Conservation (phyloP, 2,329 filamentous ascomycete genomes). For the Aschersonia sp. region DNA sequence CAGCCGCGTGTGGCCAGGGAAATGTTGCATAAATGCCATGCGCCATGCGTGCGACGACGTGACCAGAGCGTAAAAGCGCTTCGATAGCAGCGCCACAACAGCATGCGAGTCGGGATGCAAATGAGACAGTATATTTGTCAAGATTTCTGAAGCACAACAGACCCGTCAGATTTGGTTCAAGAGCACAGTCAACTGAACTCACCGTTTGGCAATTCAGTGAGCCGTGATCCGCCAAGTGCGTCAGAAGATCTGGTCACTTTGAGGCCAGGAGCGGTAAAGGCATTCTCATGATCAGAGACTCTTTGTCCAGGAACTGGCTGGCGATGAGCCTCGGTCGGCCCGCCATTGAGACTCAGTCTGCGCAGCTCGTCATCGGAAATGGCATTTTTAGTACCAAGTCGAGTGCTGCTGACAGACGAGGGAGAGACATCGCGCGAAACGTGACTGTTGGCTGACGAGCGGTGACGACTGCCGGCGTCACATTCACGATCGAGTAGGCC, state of each 20-base stretch:
- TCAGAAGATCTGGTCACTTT: conserved; percentile 36
- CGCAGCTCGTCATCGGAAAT: conserved; percentile 33
- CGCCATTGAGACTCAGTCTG: conserved; percentile 31
- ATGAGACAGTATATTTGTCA: conserved; percentile 85
- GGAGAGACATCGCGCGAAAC: conserved; percentile 21
- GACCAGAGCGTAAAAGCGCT: conserved; percentile 72
- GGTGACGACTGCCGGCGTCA: conserved; percentile 19
- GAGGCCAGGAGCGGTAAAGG: conserved; percentile 37
- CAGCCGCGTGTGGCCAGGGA: conserved; percentile 51
- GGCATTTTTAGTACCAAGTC: conserved; percentile 16
- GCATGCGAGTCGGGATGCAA: conserved; percentile 74
- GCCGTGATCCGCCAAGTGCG: conserved; percentile 24
- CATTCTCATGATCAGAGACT: conserved; percentile 48
- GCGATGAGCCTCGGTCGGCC: conserved; percentile 12
- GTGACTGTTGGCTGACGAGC: conserved; percentile 8
- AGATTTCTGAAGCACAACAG: conserved; percentile 49
- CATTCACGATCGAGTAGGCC: conserved; percentile 34
- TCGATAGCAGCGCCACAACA: conserved; percentile 72
- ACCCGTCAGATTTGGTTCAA: no score
- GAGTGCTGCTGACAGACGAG: conserved; percentile 15
- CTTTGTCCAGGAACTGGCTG: conserved; percentile 31
- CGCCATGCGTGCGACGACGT: conserved; percentile 90
- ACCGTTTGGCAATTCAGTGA: conserved; percentile 71
- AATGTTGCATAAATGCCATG: conserved; percentile 81
- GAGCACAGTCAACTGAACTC: conserved; percentile 12